Evolutionary conservation across 768 basidiomycete genomes (phyloP).

Genomic region (Lactifluus echinatus): DNA sequence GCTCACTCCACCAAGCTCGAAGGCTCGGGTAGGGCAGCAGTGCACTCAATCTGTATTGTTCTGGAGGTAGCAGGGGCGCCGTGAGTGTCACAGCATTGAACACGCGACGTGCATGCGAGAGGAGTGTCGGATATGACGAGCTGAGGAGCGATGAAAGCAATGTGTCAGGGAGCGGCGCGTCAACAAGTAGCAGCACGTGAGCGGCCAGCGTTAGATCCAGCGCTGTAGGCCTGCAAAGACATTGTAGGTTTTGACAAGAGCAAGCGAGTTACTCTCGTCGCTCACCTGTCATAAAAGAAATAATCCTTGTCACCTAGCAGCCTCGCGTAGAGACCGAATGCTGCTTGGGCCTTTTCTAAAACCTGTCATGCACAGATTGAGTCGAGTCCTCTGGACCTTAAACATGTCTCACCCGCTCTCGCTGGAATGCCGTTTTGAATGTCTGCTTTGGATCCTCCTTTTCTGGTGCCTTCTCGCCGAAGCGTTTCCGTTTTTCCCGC

Average conservation of each 20-base stretch:
- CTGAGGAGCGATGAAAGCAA: slow-evolving; percentile 45
- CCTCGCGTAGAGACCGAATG: slow-evolving; percentile 49
- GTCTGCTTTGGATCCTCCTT: slow-evolving; percentile 28
- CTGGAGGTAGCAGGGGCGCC: slow-evolving; percentile 22
- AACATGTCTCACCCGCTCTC: slow-evolving; percentile 45
- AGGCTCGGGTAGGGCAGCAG: slow-evolving; percentile 16
- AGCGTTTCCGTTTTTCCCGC: slow-evolving; percentile 35
- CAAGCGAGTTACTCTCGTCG: not conserved
- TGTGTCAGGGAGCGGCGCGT: slow-evolving; percentile 54
- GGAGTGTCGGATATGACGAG: slow-evolving; percentile 48
- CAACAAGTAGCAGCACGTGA: slow-evolving; percentile 51
- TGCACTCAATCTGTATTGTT: slow-evolving; percentile 31
- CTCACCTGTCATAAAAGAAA: slow-evolving; percentile 43
- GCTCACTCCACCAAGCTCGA: slow-evolving; percentile 26
- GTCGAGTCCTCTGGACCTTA: not conserved
- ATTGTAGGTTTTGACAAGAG: not conserved
- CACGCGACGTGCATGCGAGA: slow-evolving; percentile 50
- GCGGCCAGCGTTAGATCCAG: slow-evolving; percentile 62
- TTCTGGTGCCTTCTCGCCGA: slow-evolving; percentile 25
- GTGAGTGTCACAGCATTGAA: slow-evolving; percentile 27
- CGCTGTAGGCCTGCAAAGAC: slow-evolving; percentile 41
- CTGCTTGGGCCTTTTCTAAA: slow-evolving; percentile 46
- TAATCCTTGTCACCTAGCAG: slow-evolving; percentile 44
- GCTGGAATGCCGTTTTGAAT: slow-evolving; percentile 50
- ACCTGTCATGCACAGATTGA: slow-evolving; percentile 33